Conservation (phyloP, 352 stramenopile species). For the Phytophthora pseudosyringae region DNA sequence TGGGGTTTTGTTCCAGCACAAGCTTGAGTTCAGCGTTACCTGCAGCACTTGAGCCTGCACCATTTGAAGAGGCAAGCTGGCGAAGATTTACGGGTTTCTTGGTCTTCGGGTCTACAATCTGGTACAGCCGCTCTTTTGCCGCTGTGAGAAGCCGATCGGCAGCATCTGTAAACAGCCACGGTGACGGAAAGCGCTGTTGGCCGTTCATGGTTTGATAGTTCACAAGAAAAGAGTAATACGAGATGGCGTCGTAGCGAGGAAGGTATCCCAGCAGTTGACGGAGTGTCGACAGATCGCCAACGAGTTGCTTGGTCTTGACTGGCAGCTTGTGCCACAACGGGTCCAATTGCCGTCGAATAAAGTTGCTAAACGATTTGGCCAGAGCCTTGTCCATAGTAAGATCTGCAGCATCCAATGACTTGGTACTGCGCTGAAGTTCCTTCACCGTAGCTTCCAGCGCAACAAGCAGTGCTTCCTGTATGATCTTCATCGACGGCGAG, state of each 20-base stretch:
- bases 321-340: slow-evolving; percentile 97
- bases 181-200: slow-evolving; percentile 84
- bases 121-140: slow-evolving; percentile 94
- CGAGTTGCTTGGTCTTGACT: slow-evolving; percentile 94
- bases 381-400: slow-evolving; percentile 95
- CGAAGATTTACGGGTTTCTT: slow-evolving; percentile 50
- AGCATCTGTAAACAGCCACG: slow-evolving; percentile 95
- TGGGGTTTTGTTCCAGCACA: slow-evolving; percentile 92
- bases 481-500: slow-evolving; percentile 92
- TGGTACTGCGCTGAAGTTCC: slow-evolving; percentile 92
- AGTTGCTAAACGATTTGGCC: slow-evolving; percentile 73
- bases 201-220: slow-evolving; percentile 91
- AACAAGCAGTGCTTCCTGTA: slow-evolving; percentile 95
- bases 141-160: slow-evolving; percentile 93
- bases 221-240: slow-evolving; percentile 95
- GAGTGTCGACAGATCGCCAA: slow-evolving; percentile 80
- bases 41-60: slow-evolving; percentile 1
- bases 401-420: slow-evolving; percentile 79
- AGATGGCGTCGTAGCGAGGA: slow-evolving; percentile 96
- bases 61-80: slow-evolving; percentile 20
- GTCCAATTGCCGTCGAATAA: slow-evolving; percentile 92
- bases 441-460: slow-evolving; percentile 94
- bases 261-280: slow-evolving; percentile 92
- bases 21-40: slow-evolving; percentile 63
- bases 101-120: slow-evolving; percentile 68